phyloP scores from a whole-genome alignment of 352 stramenopile genomes.

The Globisporangium heterothallicum region DNA sequence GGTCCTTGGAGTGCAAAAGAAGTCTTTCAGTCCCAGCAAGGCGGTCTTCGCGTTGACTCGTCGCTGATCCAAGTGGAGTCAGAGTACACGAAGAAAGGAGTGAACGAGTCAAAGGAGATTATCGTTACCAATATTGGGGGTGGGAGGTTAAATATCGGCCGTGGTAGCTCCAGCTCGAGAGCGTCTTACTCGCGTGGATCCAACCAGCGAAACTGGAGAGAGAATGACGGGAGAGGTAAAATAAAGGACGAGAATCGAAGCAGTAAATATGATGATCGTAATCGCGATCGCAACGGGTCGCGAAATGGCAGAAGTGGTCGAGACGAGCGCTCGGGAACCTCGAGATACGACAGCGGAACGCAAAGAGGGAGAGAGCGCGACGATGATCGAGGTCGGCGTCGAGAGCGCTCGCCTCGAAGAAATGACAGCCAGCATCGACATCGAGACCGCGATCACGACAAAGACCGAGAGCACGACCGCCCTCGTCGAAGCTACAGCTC shows the following conservation, averaged over 20 bases:
- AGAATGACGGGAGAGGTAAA: conserved; percentile 5
- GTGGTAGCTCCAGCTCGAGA: conserved; percentile 7
- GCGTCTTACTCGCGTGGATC: conserved; percentile 11
- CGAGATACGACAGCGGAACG: conserved; percentile 8
- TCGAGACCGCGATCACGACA: conserved; percentile 25
- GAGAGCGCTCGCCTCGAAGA: conserved; percentile 12
- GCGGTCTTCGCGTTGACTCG: conserved; percentile 59
- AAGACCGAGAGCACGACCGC: conserved; percentile 22
- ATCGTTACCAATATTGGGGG: conserved; percentile 24
- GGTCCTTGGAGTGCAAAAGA: conserved; percentile 33
- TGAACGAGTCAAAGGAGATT: conserved; percentile 58
- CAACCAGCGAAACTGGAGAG: conserved; percentile 4
- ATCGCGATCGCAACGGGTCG: conserved; percentile 10
- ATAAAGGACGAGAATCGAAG: conserved; percentile 15
- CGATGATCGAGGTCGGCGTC: conserved; percentile 8
- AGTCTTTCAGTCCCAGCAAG: conserved; percentile 49
- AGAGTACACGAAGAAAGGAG: conserved; percentile 64
- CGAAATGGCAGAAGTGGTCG: conserved; percentile 9
- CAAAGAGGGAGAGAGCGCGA: conserved; percentile 8
- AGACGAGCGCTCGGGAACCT: conserved; percentile 14
- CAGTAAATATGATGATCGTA: conserved; percentile 20
- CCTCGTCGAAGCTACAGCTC: conserved; percentile 32
- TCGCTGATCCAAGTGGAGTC: conserved; percentile 45
- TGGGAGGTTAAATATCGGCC: conserved; percentile 1
- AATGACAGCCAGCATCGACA: conserved; percentile 13